Base-by-base conservation (phyloP, 306 rosid species). In the Alnus glutinosa region DNA sequence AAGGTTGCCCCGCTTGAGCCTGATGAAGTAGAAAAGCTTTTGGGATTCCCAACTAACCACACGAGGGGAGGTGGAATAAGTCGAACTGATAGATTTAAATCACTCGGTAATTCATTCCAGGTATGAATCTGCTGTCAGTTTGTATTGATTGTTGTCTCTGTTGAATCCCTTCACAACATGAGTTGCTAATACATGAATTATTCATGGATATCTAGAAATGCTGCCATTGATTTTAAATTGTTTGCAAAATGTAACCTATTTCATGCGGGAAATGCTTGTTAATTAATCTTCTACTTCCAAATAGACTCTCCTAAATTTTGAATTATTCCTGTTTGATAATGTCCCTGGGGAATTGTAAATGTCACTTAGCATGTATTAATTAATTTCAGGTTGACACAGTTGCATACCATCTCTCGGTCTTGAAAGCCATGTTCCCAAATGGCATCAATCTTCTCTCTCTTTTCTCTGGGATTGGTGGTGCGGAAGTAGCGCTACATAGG, bases 11-110 rank as follows among this genome's bases (percentile, higher is more conserved):
- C 99, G 0, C 87, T 95, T 16, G 99, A 96, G 83, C 90, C 94
- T 2, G 99, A 93, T 64, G 99, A 96, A 80, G 96, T 93, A 1
- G 99, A 96, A 74, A 88, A 85, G 78, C 87, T 96, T 77, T 72
- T 96, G 75, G 99, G 99, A 44, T 96, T 93, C 76, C 98, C 98
- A 13, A 93, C 77, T 87, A 90, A 96, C 87, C 99, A 96, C 81
- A 96, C 99, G 32, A 89, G 99, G 62, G 99, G 99, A 50, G 98
- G 98, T n/a, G 98, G 98, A 75, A 93, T 93, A 48, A 96, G 98
- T 77, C 84, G 99, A 80, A 96, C 97, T 1, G 99, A 96, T 71
- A 82, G 99, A 74, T 96, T 85, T 48, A 96, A 96, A 69, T 96
- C 99, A 7, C 97, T 96, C 5, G 99, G 99, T 18, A 96, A 96